Percentiles rank a stretch among this genome's conserved stretches.
Conservation (phyloP, 148 eudicot genomes). For the Camellia sinensis region DNA sequence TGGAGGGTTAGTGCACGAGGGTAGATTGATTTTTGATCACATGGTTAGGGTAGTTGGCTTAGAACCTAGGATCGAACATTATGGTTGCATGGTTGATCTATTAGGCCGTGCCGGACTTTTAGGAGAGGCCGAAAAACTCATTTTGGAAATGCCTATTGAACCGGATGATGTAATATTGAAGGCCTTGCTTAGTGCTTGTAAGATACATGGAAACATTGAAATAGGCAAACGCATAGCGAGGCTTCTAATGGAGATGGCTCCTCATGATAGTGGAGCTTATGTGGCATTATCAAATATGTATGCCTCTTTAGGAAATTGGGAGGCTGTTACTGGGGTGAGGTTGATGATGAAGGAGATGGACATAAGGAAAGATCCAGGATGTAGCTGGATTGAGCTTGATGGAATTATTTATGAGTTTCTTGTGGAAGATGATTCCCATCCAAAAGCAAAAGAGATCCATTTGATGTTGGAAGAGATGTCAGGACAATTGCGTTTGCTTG, state of each 20-base stretch:
- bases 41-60: slow-evolving; percentile 41
- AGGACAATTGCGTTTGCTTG: slow-evolving; percentile 32
- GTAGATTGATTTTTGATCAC: slow-evolving; percentile 38
- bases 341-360: slow-evolving; percentile 50
- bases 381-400: slow-evolving; percentile 70
- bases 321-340: slow-evolving; percentile 47
- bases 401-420: slow-evolving; percentile 63
- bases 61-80: slow-evolving; percentile 56
- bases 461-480: slow-evolving; percentile 59
- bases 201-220: slow-evolving; percentile 48
- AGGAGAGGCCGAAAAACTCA: slow-evolving; percentile 47
- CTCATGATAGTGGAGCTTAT: slow-evolving; percentile 58
- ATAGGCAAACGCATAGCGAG: slow-evolving; percentile 47
- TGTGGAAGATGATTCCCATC: slow-evolving; percentile 57
- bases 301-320: slow-evolving; percentile 52
- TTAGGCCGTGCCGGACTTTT: slow-evolving; percentile 56
- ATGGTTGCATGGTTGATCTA: slow-evolving; percentile 77
- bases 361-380: slow-evolving; percentile 62
- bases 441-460: slow-evolving; percentile 40
- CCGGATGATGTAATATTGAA: slow-evolving; percentile 69
- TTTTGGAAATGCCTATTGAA: slow-evolving; percentile 48
- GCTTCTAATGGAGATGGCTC: slow-evolving; percentile 48
- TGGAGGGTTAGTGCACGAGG: slow-evolving; percentile 51
- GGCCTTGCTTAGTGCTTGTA: slow-evolving; percentile 68
- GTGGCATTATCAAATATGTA: slow-evolving; percentile 68